phyloP scores from a whole-genome alignment of 768 basidiomycete species.

The Lactarius quietus region DNA sequence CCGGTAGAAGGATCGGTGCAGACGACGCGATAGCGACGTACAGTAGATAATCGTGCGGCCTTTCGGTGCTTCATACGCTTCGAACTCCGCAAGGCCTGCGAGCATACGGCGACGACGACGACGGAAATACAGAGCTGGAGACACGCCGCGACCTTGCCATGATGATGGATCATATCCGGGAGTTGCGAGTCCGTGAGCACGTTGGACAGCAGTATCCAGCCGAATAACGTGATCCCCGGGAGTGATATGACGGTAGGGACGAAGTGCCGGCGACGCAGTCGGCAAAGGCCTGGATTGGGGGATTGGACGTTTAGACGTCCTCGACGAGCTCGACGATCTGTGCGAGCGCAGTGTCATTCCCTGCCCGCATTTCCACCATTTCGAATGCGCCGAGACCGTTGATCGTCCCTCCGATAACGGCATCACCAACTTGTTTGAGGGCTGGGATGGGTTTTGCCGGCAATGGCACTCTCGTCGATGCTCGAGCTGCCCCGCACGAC shows the following conservation, averaged over 20 bases:
- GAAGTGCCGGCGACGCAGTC: slow-evolving; percentile 92
- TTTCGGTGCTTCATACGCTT: slow-evolving; percentile 61
- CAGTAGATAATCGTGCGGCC: slow-evolving; percentile 90
- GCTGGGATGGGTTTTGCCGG: slow-evolving; percentile 92
- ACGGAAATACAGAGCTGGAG: slow-evolving; percentile 97
- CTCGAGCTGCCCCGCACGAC: slow-evolving; percentile 83
- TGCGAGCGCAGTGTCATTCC: slow-evolving; percentile 91
- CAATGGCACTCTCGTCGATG: slow-evolving; percentile 94
- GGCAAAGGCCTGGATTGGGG: slow-evolving; percentile 96
- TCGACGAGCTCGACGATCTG: slow-evolving; percentile 98
- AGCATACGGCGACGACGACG: slow-evolving; percentile 88
- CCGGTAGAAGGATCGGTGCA: slow-evolving; percentile 48
- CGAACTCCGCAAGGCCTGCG: slow-evolving; percentile 57
- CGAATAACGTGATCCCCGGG: slow-evolving; percentile 72
- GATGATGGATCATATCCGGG: slow-evolving; percentile 79
- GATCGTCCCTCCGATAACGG: too few relatives aligned
- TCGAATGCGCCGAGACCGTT: too few relatives aligned
- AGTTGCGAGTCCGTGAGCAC: slow-evolving; percentile 54
- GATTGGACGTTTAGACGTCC: slow-evolving; percentile 96
- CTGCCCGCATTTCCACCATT: slow-evolving; percentile 92
- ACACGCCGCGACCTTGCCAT: slow-evolving; percentile 88
- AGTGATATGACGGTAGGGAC: slow-evolving; percentile 89
- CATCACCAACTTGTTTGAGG: too few relatives aligned
- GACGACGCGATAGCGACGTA: slow-evolving; percentile 60
- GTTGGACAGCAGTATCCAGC: slow-evolving; percentile 75